Evolutionary conservation across 805 yeast genomes (phyloP), one percentile per base, ranked within the genome.

Genomic region (Maudiozyma turicensis): DNA sequence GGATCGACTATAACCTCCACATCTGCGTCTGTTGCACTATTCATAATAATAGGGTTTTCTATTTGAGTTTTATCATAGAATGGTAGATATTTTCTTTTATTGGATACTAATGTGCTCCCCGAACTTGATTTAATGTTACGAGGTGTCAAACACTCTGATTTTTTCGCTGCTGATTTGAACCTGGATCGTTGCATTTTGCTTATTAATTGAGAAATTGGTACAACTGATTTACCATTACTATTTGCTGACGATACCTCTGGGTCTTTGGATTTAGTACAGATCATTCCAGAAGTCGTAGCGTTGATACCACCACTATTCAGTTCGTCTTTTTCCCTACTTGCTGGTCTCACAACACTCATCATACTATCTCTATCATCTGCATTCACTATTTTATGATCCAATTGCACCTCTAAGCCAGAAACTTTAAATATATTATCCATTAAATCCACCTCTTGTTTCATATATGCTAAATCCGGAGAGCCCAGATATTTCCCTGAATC

Each of bases 1-100:
- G 87, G 86, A 57, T 84, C 91, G 9, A 84, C 75, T 0, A 78
- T 73, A 1, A 82, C 83, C 48, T 73, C 79, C 3, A 62, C 62
- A 9, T 60, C 58, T 1, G 67, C 61, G 20, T 63, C 64, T 1
- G 44, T 33, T 1, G 53, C 46, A 33, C 60, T 66, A 34, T 70
- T 68, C 82, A 73, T 66, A 0, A 75, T 66, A 1, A 76, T 55
- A 0, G 80, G 74, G 44, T 61, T 60, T 29, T 61, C 65, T 1
- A 66, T 60, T 7, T 59, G 54, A 0, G 49, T 34, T 4, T 72
- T 59, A 55, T 75, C 75, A 56, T 70, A 69, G 11, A 75, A 50
- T 1, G 80, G 74, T n/a, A 55, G 57, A 43, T 40, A 40, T 7
- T n/a, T 40, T 29, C n/a, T 6, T 8, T 28, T 35, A 35, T 15